Evolutionary conservation across 306 rosid genomes (phyloP).

Genomic region (Acacia acuminata): DNA sequence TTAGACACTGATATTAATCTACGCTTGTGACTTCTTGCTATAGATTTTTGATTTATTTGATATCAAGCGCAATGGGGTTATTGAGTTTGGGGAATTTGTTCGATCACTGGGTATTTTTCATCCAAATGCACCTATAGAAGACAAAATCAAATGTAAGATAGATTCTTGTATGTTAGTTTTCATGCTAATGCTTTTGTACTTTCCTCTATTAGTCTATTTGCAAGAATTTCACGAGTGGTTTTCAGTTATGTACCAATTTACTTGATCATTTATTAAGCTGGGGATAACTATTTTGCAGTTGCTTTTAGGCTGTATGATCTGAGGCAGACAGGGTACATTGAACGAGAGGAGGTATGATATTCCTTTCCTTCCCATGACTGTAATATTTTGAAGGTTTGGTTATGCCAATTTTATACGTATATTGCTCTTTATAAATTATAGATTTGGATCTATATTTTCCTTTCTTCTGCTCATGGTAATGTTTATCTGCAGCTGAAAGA

Average conservation of each 20-base stretch:
- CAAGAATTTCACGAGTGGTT: conserved; percentile 2
- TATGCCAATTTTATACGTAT: not conserved
- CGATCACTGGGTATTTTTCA: conserved; percentile 81
- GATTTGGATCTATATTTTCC: not conserved
- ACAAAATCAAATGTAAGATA: conserved; percentile 71
- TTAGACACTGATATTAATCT: conserved; percentile 7
- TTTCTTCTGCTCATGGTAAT: conserved; percentile 16
- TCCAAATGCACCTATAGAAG: conserved; percentile 68
- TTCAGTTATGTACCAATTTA: not conserved
- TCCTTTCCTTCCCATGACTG: not conserved
- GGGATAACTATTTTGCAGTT: conserved; percentile 63
- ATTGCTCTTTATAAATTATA: not conserved
- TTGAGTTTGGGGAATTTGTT: conserved; percentile 87
- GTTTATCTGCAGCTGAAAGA: conserved; percentile 66
- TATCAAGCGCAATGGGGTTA: conserved; percentile 74
- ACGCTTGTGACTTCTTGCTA: conserved; percentile 17
- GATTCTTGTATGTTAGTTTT: not conserved
- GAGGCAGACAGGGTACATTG: conserved; percentile 79
- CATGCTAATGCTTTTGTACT: not conserved
- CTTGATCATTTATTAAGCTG: conserved; percentile 29
- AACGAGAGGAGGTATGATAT: conserved; percentile 70
- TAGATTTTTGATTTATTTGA: conserved; percentile 86
- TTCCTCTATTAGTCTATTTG: conserved; percentile 14
- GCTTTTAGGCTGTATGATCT: conserved; percentile 85
- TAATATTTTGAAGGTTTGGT: not conserved